A percentile compares a stretch with the other conserved stretches of the same genome.
Conservation (phyloP, 495 filamentous ascomycete species). For the Platismatia glauca region DNA sequence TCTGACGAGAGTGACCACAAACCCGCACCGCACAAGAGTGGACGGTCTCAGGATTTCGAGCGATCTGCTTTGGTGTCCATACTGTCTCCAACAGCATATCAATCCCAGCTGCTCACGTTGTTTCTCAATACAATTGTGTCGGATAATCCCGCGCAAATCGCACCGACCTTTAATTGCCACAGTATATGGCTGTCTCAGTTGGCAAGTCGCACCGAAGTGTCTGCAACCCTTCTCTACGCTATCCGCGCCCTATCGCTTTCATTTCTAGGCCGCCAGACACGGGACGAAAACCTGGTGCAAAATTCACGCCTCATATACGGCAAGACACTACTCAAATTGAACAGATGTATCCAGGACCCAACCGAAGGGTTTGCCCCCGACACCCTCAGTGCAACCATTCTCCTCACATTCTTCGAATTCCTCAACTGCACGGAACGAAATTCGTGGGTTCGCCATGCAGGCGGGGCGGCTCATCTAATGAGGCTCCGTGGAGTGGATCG, state of each 20-base stretch:
- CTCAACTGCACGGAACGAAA: conserved; percentile 28
- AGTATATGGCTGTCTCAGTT: conserved; percentile 13
- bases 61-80: conserved; percentile 4
- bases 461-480: conserved; percentile 32
- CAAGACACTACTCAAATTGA: conserved; percentile 28
- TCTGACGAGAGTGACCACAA: not conserved
- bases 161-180: conserved; percentile 13
- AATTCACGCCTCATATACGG: conserved; percentile 29
- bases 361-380: conserved; percentile 22
- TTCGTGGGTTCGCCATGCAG: conserved; percentile 33
- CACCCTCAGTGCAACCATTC: conserved; percentile 26
- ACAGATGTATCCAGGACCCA: conserved; percentile 24
- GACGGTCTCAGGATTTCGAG: not conserved
- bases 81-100: conserved; percentile 10
- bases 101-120: conserved; percentile 12
- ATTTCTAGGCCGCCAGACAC: conserved; percentile 8
- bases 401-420: conserved; percentile 32
- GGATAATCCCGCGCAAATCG: not conserved
- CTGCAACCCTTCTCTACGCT: conserved; percentile 5
- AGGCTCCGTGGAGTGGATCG: conserved; percentile 29
- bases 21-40: not conserved
- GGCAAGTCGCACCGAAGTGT: conserved; percentile 7
- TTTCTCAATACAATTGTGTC: conserved; percentile 8
- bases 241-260: conserved; percentile 11
- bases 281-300: conserved; percentile 18